These are phyloP conservation scores for Nepenthes mirabilis DNA, from an alignment of 148 eudicot species.

Conservation along the genomic window DNA sequence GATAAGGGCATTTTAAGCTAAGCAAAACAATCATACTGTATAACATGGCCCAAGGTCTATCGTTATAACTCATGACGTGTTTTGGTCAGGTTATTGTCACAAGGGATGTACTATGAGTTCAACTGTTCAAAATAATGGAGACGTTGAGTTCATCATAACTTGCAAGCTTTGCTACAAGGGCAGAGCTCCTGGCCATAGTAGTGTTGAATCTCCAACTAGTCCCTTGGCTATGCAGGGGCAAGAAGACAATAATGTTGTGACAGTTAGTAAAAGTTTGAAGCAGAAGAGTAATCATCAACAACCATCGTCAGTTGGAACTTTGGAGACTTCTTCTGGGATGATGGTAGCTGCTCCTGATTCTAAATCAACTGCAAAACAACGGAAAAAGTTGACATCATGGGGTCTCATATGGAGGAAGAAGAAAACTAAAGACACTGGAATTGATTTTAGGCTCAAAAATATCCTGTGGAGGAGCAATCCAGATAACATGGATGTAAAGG, in stretches of 20 bases:
- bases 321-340: slow-evolving; percentile 17
- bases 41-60: too few relatives aligned
- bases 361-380: slow-evolving; percentile 18
- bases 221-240: slow-evolving; percentile 67
- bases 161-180: slow-evolving; percentile 46
- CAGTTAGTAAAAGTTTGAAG: slow-evolving; percentile 18
- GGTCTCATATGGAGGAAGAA: slow-evolving; percentile 78
- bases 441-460: slow-evolving; percentile 40
- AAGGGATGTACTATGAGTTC: slow-evolving; percentile 53
- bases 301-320: slow-evolving; percentile 16
- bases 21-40: too few relatives aligned
- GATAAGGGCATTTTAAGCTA: too few relatives aligned
- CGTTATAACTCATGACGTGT: too few relatives aligned
- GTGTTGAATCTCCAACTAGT: slow-evolving; percentile 58
- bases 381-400: slow-evolving; percentile 21
- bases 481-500: slow-evolving; percentile 11
- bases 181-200: slow-evolving; percentile 21
- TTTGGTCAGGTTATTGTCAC: slow-evolving; percentile 69
- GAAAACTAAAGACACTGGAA: slow-evolving; percentile 30
- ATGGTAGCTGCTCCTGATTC: slow-evolving; percentile 23
- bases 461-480: slow-evolving; percentile 40
- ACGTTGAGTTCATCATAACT: slow-evolving; percentile 33
- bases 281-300: slow-evolving; percentile 16
- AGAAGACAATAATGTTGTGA: slow-evolving; percentile 13
- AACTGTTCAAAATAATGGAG: slow-evolving; percentile 25